Evolutionary conservation across 352 stramenopile species (phyloP).

Genomic region (Saprolegnia diclina): DNA sequence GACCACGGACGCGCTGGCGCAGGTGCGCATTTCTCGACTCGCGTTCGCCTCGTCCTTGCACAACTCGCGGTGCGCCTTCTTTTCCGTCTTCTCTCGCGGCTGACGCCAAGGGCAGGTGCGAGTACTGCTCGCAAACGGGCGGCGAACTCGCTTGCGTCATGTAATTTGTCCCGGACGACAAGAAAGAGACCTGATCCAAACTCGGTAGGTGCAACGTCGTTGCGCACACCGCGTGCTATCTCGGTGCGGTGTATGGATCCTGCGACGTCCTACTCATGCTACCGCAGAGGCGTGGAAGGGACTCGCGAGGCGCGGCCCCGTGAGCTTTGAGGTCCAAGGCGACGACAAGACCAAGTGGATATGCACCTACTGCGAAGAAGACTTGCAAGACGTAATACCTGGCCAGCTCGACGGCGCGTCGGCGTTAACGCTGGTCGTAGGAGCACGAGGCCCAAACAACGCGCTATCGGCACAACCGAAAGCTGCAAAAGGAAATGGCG

Average conservation of each 20-base stretch:
- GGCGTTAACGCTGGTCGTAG: too few species aligned
- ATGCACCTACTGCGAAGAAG: constrained; percentile 30
- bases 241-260: constrained; percentile 34
- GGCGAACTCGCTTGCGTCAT: constrained; percentile 60
- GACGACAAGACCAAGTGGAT: constrained; percentile 13
- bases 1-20: not conserved
- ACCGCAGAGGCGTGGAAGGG: constrained; percentile 32
- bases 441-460: constrained; percentile 59
- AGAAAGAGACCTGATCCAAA: too few species aligned
- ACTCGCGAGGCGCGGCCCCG: not conserved
- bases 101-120: constrained; percentile 32
- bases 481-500: constrained; percentile 44
- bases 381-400: constrained; percentile 52
- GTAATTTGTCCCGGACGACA: constrained; percentile 24
- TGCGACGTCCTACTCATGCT: not conserved
- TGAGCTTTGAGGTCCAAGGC: constrained; percentile 14
- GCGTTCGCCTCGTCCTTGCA: constrained; percentile 2
- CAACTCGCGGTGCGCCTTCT: constrained; percentile 11
- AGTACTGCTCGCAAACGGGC: constrained; percentile 55
- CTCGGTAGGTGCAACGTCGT: constrained; percentile 48
- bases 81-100: too few species aligned
- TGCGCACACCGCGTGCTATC: constrained; percentile 51
- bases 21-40: not conserved
- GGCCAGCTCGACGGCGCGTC: too few species aligned
- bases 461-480: constrained; percentile 34